Base-by-base conservation (phyloP, 495 filamentous ascomycete genomes). In the Podospora didyma region DNA sequence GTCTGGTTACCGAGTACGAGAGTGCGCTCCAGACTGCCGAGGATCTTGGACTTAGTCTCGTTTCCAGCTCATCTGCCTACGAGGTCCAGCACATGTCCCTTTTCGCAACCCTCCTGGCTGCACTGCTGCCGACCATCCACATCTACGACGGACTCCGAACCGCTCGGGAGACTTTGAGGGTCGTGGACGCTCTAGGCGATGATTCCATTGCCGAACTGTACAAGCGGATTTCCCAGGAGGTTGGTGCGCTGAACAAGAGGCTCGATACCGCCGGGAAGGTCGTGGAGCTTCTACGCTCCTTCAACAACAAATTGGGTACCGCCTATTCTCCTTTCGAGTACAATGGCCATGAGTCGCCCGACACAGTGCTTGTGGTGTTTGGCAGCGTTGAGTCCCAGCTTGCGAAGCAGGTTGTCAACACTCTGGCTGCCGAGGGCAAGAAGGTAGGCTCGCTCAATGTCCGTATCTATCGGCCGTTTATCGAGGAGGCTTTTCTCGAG, bases 71-170 rank as follows among this genome's bases (percentile, higher is more conserved):
- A 23, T 97, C 91, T 23, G 83, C 84, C 23, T 89, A 95, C 60
- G 94, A 98, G 71, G 80, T 87, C 26, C 94, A 98, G 78, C 95
- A 98, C 72, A 97, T 97, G 87, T 82, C 93, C 5, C 77, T 98
- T 14, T 85, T 97, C 64, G 82, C 94, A 9, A 97, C 92, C 1
- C 70, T 97, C 14, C 74, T 96, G 41, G 88, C 94, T 2, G 82
- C 80, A 26, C 74, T 94, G 17, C 67, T 96, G 50, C 94, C 94
- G 7, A 89, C 89, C 0, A 80, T 97, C 23, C 94, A 98, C 70
- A 84, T 92, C 55, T 97, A 94, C 64, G 94, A 98, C 68, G 94
- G 94, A 46, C 83, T 98, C 37, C 85, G 82, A 46, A 87, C 93
- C 42, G 88, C 89, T 16, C 77, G 92, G 24, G 94, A 97, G 74